Conservation (phyloP, 2,329 filamentous ascomycete species). For the Hypoxylon sp. region DNA sequence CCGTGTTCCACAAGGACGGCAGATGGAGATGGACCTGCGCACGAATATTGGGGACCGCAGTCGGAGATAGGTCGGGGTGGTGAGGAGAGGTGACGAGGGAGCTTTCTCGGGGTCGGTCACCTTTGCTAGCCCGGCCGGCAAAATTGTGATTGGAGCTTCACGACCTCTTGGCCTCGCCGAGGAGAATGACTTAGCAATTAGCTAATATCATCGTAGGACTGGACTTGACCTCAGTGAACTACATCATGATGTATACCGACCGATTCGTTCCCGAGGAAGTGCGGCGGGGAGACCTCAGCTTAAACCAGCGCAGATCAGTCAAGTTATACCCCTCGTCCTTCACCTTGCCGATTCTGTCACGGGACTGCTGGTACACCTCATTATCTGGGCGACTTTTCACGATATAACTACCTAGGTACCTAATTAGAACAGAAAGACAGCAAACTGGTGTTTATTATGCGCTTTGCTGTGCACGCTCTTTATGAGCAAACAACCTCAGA, state of each 20-base stretch:
- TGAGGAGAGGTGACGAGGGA: conserved; percentile 1
- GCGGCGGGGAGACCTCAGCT: background rate
- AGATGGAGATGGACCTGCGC: conserved; percentile 1
- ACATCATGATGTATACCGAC: background rate
- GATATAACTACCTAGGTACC: no score
- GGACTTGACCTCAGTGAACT: background rate
- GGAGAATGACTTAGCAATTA: background rate
- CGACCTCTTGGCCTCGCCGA: conserved; percentile 15
- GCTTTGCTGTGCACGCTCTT: no score
- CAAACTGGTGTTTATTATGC: no score
- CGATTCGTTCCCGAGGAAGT: conserved; percentile 8
- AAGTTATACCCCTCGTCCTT: background rate
- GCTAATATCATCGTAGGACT: conserved; percentile 13
- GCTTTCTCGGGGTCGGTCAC: conserved; percentile 1
- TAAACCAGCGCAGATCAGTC: background rate
- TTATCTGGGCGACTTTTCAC: no score
- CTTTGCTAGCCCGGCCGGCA: background rate
- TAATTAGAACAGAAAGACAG: no score
- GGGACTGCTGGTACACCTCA: background rate
- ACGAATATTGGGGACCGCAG: background rate
- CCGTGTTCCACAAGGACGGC: conserved; percentile 1
- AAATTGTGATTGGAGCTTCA: conserved; percentile 22
- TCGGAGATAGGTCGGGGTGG: conserved; percentile 2
- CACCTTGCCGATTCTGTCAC: background rate
- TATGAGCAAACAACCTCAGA: no score